Conservation (phyloP, 1,284 basidiomycete genomes). For the Erythrobasidium hasegawianum region DNA sequence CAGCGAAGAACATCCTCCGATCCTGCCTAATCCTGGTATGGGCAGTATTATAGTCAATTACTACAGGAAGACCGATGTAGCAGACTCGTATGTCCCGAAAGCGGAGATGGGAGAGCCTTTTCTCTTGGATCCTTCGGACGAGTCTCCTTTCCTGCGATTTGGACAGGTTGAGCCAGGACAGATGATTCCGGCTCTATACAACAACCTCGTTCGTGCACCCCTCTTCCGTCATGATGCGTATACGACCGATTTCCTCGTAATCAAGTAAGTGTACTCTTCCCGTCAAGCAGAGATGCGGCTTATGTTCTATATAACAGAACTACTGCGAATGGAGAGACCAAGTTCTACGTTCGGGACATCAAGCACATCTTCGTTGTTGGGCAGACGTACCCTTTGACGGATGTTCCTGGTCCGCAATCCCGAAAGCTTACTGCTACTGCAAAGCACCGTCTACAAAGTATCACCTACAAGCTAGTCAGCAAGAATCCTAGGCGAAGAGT, state of each 20-base stretch:
- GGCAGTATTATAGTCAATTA: slow-evolving; percentile 96
- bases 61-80: slow-evolving; percentile 92
- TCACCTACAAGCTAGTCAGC: slow-evolving; percentile 86
- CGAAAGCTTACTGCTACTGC: slow-evolving; percentile 95
- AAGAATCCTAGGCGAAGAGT: slow-evolving; percentile 83
- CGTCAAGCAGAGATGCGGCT: not conserved
- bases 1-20: slow-evolving; percentile 95
- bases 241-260: slow-evolving; percentile 84
- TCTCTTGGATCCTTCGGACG: slow-evolving; percentile 91
- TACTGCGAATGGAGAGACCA: slow-evolving; percentile 81
- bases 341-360: slow-evolving; percentile 89
- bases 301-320: slow-evolving; percentile 56
- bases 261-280: slow-evolving; percentile 57
- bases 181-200: slow-evolving; percentile 89
- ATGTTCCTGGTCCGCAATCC: slow-evolving; percentile 95
- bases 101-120: slow-evolving; percentile 94
- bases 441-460: slow-evolving; percentile 88
- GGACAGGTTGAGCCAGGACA: slow-evolving; percentile 90
- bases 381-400: slow-evolving; percentile 89
- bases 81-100: slow-evolving; percentile 90
- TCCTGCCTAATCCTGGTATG: slow-evolving; percentile 95
- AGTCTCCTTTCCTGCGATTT: slow-evolving; percentile 96
- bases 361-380: slow-evolving; percentile 90
- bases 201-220: slow-evolving; percentile 90
- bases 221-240: slow-evolving; percentile 88